Evolutionary conservation across 2,329 filamentous ascomycete species (phyloP).

Genomic region (Zopfia rhizophila): DNA sequence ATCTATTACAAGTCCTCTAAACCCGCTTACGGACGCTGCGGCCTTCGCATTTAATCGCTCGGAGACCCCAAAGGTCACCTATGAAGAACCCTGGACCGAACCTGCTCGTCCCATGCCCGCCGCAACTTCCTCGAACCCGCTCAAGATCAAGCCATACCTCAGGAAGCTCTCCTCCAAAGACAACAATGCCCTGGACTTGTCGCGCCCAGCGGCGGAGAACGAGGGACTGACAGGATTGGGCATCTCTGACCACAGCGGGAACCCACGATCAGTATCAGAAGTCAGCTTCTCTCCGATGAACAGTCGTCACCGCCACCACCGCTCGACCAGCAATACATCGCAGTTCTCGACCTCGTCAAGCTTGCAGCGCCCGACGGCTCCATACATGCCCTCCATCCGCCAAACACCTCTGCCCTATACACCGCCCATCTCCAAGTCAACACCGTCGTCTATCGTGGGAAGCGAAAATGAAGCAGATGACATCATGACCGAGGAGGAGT

Average conservation of each 20-base stretch:
- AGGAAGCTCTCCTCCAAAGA: conserved; percentile 64
- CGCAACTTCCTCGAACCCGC: conserved; percentile 33
- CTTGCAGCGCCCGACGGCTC: conserved; percentile 60
- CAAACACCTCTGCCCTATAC: conserved; percentile 66
- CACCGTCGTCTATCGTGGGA: conserved; percentile 60
- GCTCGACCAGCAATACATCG: conserved; percentile 66
- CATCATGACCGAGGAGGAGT: conserved; percentile 59
- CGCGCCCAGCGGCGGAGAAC: conserved; percentile 65
- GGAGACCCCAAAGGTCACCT: conserved; percentile 45
- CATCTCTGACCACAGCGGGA: conserved; percentile 60
- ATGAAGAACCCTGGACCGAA: conserved; percentile 47
- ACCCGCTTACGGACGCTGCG: conserved; percentile 39
- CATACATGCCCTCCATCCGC: conserved; percentile 66
- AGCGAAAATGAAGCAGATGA: conserved; percentile 57
- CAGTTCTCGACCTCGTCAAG: conserved; percentile 63
- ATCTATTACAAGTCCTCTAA: conserved; percentile 47
- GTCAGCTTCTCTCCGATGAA: conserved; percentile 55
- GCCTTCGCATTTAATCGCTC: conserved; percentile 46
- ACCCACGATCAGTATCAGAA: conserved; percentile 54
- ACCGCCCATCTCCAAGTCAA: conserved; percentile 61
- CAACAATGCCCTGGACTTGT: conserved; percentile 63
- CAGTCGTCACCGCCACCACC: conserved; percentile 56
- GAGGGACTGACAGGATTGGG: conserved; percentile 63
- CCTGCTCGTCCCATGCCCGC: conserved; percentile 36
- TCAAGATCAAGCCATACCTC: conserved; percentile 66